These are phyloP conservation scores for Cyclostephanos tholiformis DNA, from an alignment of 108 stramenopile genomes.

Conservation along the genomic window DNA sequence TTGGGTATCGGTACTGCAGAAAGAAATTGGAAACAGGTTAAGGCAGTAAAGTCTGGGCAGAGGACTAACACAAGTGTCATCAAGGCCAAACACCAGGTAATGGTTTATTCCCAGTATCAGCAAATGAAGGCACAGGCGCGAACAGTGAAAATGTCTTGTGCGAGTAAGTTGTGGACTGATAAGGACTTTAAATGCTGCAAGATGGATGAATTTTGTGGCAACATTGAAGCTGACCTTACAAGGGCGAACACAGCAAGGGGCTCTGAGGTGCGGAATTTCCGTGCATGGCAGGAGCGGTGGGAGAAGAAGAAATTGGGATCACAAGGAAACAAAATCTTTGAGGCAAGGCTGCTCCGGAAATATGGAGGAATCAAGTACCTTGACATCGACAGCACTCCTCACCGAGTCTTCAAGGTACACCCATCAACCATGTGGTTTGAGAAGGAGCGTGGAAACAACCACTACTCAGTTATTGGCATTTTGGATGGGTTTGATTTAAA, in stretches of 20 bases:
- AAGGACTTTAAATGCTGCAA: constrained; percentile 1
- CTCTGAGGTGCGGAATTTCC: constrained; percentile 4
- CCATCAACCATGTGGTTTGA: no score
- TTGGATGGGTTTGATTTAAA: no score
- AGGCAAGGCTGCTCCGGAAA: constrained; percentile 7
- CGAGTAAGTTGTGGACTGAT: not conserved
- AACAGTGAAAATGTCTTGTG: not conserved
- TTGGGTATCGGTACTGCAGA: no score
- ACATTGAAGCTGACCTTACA: not conserved
- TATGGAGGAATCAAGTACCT: no score
- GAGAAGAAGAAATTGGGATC: constrained; percentile 10
- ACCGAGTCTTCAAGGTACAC: no score
- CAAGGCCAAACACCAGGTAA: constrained; percentile 6
- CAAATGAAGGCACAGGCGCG: no score
- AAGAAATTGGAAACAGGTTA: no score
- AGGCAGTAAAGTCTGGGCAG: not conserved
- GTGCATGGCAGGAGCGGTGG: no score
- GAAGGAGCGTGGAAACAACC: no score
- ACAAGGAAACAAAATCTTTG: constrained; percentile 1
- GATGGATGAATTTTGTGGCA: constrained; percentile 1
- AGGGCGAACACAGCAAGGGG: not conserved
- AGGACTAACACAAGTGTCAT: constrained; percentile 4
- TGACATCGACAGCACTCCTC: no score
- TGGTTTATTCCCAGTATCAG: constrained; percentile 3
- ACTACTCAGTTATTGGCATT: no score